These are phyloP conservation scores for Arthrobotrys megalospora DNA, from an alignment of 2,329 filamentous ascomycete genomes.

Conservation along the genomic window DNA sequence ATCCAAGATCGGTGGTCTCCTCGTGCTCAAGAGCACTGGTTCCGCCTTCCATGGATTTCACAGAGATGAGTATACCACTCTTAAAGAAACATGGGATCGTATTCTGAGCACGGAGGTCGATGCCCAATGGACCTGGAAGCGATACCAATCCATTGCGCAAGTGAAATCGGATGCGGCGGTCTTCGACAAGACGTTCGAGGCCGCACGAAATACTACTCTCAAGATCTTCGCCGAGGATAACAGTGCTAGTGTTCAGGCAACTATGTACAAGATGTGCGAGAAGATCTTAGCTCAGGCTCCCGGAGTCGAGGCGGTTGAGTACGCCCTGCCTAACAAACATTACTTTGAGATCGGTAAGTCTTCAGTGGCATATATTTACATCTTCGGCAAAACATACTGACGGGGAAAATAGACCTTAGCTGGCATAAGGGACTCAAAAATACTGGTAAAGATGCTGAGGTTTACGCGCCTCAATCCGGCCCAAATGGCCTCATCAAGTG, in stretches of 20 bases:
- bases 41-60: slow-evolving; percentile 97
- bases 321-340: slow-evolving; percentile 95
- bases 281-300: slow-evolving; percentile 84
- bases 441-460: slow-evolving; percentile 93
- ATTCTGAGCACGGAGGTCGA: slow-evolving; percentile 96
- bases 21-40: slow-evolving; percentile 95
- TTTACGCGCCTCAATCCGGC: slow-evolving; percentile 91
- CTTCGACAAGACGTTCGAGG: slow-evolving; percentile 85
- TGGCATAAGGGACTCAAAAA: slow-evolving; percentile 98
- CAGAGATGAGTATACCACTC: slow-evolving; percentile 91
- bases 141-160: slow-evolving; percentile 76
- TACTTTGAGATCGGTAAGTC: slow-evolving; percentile 93
- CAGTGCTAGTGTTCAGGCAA: slow-evolving; percentile 93
- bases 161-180: slow-evolving; percentile 75
- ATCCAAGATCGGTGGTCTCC: slow-evolving; percentile 83
- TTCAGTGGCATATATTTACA: background rate
- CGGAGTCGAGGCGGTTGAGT: slow-evolving; percentile 80
- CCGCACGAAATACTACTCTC: slow-evolving; percentile 87
- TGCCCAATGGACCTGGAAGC: slow-evolving; percentile 86
- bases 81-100: slow-evolving; percentile 92
- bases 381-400: slow-evolving; percentile 51
- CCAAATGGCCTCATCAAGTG: slow-evolving; percentile 97
- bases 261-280: slow-evolving; percentile 99
- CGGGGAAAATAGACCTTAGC: slow-evolving; percentile 78
- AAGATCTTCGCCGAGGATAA: slow-evolving; percentile 91